Conservation (phyloP, 768 basidiomycete species). For the Bullera alba region DNA sequence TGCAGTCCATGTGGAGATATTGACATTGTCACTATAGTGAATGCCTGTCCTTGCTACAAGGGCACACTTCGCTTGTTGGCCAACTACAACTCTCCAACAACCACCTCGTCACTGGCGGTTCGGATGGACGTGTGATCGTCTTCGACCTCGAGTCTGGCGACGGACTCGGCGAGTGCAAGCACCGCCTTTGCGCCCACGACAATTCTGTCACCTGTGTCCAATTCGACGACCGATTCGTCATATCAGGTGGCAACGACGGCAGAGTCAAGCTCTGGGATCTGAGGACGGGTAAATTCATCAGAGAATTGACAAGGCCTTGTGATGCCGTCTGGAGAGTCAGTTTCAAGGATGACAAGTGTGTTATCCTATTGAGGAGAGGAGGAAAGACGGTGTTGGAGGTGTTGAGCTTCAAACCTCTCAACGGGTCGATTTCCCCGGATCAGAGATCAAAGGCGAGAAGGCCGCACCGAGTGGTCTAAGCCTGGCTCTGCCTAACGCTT, state of each 20-base stretch:
- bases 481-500: too few species aligned
- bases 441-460: too few species aligned
- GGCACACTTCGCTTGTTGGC: constrained; percentile 86
- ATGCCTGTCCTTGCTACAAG: constrained; percentile 77
- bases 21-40: constrained; percentile 56
- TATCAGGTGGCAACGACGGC: constrained; percentile 72
- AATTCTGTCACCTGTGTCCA: constrained; percentile 78
- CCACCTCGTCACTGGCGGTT: constrained; percentile 69
- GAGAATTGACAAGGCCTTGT: constrained; percentile 68
- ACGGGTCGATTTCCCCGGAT: too few species aligned
- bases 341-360: constrained; percentile 64
- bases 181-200: constrained; percentile 78
- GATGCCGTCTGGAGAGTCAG: constrained; percentile 74
- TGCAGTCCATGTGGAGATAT: constrained; percentile 1
- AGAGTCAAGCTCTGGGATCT: constrained; percentile 53
- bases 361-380: constrained; percentile 70
- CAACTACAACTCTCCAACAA: constrained; percentile 69
- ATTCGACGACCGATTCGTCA: constrained; percentile 71
- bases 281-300: constrained; percentile 59
- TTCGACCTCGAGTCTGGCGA: constrained; percentile 51
- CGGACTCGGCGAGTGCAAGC: constrained; percentile 35
- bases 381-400: constrained; percentile 84
- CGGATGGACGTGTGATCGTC: constrained; percentile 77
- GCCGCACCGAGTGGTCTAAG: too few species aligned
- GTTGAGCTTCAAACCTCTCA: constrained; percentile 55